phyloP scores from a whole-genome alignment of 768 basidiomycete species.

The Hypholoma sublateritium region DNA sequence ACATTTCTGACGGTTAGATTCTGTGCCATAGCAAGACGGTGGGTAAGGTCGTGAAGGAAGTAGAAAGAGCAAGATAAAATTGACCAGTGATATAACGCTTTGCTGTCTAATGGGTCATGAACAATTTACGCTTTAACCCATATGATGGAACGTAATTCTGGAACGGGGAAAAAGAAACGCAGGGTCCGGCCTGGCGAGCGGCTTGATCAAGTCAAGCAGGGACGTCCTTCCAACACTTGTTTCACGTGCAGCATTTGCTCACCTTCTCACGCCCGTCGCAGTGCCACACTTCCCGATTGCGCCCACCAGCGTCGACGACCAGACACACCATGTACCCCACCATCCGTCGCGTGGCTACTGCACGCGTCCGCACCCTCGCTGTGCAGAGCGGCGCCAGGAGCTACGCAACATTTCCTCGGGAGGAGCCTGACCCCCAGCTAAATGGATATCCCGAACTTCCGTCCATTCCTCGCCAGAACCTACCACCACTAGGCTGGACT shows the following conservation, averaged over 20 bases:
- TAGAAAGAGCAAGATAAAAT: constrained; percentile 13
- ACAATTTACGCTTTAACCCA: constrained; percentile 16
- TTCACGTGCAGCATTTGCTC: constrained; percentile 10
- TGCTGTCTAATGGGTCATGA: constrained; percentile 15
- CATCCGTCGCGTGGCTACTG: constrained; percentile 37
- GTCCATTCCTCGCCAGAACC: constrained; percentile 60
- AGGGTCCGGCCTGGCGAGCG: constrained; percentile 45
- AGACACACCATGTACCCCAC: constrained; percentile 34
- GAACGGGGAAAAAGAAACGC: constrained; percentile 24
- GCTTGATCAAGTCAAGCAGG: background rate
- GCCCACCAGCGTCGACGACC: constrained; percentile 15
- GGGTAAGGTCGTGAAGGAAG: constrained; percentile 7
- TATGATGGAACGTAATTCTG: constrained; percentile 21
- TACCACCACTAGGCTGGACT: constrained; percentile 70
- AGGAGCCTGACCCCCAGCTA: constrained; percentile 64
- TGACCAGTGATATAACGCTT: constrained; percentile 11
- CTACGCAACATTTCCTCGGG: constrained; percentile 32
- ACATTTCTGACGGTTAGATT: constrained; percentile 32
- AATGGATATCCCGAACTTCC: constrained; percentile 75
- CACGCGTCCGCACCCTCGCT: constrained; percentile 25
- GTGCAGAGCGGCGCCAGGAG: constrained; percentile 18
- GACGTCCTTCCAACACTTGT: background rate
- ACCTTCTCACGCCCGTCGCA: constrained; percentile 16
- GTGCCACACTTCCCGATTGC: constrained; percentile 9
- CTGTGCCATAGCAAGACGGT: constrained; percentile 11